Percentiles rank a stretch among this genome's conserved stretches.
phyloP scores from a whole-genome alignment of 108 stramenopile genomes.

The Fistulifera pelliculosa region DNA sequence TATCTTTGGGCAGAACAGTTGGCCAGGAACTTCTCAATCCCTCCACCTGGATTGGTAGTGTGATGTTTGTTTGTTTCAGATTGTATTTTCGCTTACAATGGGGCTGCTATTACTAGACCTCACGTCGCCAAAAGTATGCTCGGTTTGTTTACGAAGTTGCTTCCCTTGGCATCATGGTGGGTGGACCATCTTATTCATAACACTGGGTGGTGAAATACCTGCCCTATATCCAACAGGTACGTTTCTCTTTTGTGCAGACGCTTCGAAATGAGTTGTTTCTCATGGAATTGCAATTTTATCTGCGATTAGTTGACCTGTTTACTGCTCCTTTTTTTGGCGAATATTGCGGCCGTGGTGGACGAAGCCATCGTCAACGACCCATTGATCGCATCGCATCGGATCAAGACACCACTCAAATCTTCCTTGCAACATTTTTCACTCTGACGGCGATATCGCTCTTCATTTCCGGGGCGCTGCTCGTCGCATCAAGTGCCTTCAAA shows the following conservation, averaged over 20 bases:
- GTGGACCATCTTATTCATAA: constrained; percentile 13
- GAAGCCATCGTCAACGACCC: constrained; percentile 22
- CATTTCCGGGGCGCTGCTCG: constrained; percentile 26
- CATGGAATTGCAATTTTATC: too few species aligned
- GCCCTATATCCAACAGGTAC: constrained; percentile 28
- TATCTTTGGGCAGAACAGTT: too few species aligned
- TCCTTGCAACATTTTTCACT: constrained; percentile 57
- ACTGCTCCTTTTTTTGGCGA: constrained; percentile 65
- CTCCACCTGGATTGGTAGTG: too few species aligned
- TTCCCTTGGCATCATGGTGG: constrained; percentile 26
- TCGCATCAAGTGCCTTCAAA: constrained; percentile 38
- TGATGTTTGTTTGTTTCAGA: constrained; percentile 14
- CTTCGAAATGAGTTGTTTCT: too few species aligned
- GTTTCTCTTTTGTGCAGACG: too few species aligned
- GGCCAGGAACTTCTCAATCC: too few species aligned
- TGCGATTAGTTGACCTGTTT: constrained; percentile 41
- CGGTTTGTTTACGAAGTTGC: constrained; percentile 34
- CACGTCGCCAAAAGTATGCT: constrained; percentile 16
- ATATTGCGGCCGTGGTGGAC: constrained; percentile 50
- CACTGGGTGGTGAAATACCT: constrained; percentile 23
- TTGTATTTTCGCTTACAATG: constrained; percentile 61
- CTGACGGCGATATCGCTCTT: constrained; percentile 36
- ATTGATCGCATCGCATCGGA: constrained; percentile 27
- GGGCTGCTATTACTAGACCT: constrained; percentile 42
- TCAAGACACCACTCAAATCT: constrained; percentile 10